Base-by-base conservation (phyloP, 2,329 filamentous ascomycete species). In the Aureobasidium uvarum region DNA sequence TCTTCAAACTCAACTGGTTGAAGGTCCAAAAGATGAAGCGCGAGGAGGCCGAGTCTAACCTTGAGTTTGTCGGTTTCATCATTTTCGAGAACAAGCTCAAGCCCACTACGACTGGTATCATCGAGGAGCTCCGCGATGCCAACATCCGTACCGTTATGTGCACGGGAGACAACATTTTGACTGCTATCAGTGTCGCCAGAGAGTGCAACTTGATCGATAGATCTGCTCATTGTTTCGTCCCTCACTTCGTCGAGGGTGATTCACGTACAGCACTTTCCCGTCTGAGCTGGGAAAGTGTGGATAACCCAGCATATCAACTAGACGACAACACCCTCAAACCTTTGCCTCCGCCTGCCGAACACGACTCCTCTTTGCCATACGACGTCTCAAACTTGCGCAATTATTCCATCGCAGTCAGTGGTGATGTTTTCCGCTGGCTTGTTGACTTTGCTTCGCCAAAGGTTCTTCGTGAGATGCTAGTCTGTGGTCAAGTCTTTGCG, bases 81-180 rank as follows among this genome's bases (percentile, higher is more conserved):
- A 89, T 99, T 63, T 99, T 99, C 71, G 95, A 99, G 78, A 99
- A 99, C 79, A 99, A 99, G 78, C 81, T 99, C 67, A 99, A 99
- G 76, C 88, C 91, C 1, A 92, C 86, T 23, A 97, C 94, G 0
- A 84, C 90, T 1, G 84, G 84, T 1, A 90, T 97, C 39, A 86
- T 99, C 31, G 84, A 89, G 65, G 93, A 98, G 77, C 83, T 99
- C 3, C 84, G 86, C 38, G 82, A 89, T 62, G 94, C 96, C 8
- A 90, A 90, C 65, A 96, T 99, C 70, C 86, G 91, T 41, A 89
- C 90, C 33, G 87, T 96, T 60, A 99, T 99, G 95, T 96, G 96
- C 68, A 99, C 95, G 0, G 95, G 95, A 36, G 95, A 99, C 80
- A 99, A 99, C 71, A 98, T 98, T 68, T 80, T 98, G 64, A 99